Conservation (phyloP, 352 stramenopile genomes). For the Phytophthora uliginosa region DNA sequence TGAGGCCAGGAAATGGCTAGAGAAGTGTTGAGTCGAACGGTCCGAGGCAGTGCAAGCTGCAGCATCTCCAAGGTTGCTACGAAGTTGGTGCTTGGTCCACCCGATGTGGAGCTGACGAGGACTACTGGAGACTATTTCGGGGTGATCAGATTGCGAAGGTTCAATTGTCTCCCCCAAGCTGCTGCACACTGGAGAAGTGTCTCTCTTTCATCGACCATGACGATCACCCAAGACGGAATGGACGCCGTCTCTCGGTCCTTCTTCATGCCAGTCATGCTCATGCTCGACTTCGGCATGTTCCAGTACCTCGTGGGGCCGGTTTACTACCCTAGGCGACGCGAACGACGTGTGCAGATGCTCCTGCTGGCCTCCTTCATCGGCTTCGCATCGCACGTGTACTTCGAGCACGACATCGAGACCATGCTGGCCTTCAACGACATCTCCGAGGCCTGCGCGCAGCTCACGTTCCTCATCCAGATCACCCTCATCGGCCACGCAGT, state of each 20-base stretch:
- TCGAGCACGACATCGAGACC: constrained; percentile 6
- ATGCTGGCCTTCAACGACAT: constrained; percentile 36
- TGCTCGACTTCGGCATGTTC: constrained; percentile 25
- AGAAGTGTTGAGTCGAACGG: no score
- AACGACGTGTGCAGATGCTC: constrained; percentile 21
- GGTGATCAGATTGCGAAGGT: no score
- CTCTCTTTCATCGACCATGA: neutral
- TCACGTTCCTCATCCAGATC: constrained; percentile 48
- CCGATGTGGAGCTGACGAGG: no score
- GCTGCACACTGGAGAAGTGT: no score
- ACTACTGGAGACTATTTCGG: no score
- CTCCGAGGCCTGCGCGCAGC: constrained; percentile 34
- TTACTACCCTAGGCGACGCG: constrained; percentile 23
- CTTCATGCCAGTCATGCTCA: constrained; percentile 24
- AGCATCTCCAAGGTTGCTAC: no score
- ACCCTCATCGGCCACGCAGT: constrained; percentile 40
- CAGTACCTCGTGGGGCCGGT: constrained; percentile 21
- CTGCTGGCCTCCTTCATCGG: constrained; percentile 28
- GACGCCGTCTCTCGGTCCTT: constrained; percentile 11
- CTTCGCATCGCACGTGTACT: constrained; percentile 31
- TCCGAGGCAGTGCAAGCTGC: no score
- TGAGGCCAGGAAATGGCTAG: no score
- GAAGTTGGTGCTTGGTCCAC: no score
- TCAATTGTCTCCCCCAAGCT: no score
- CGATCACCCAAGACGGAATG: constrained; percentile 15